These are phyloP conservation scores for Cyclostephanos tholiformis DNA, from an alignment of 108 stramenopile genomes.

Conservation along the genomic window DNA sequence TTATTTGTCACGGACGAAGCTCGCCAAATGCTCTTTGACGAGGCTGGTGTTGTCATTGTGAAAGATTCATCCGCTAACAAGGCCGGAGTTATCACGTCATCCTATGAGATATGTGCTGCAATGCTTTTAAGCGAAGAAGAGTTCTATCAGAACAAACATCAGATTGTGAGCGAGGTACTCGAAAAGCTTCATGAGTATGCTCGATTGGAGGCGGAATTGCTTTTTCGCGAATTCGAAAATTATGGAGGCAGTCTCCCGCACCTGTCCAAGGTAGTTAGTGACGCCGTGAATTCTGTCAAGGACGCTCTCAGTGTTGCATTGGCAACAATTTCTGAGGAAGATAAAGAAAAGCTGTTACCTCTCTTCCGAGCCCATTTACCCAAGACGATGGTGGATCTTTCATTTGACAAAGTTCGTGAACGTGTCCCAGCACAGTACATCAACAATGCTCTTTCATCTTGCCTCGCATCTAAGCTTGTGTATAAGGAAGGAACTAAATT, in stretches of 20 bases:
- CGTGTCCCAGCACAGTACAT: slow-evolving; percentile 92
- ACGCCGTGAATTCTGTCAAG: slow-evolving; percentile 90
- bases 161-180: slow-evolving; percentile 92
- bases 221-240: slow-evolving; percentile 93
- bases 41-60: slow-evolving; percentile 95
- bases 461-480: slow-evolving; percentile 92
- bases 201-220: slow-evolving; percentile 92
- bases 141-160: slow-evolving; percentile 92
- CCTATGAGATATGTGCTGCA: slow-evolving; percentile 94
- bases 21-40: slow-evolving; percentile 86
- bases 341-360: slow-evolving; percentile 70
- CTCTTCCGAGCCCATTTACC: slow-evolving; percentile 91
- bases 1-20: slow-evolving; percentile 94
- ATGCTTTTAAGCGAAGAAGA: slow-evolving; percentile 93
- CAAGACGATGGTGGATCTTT: slow-evolving; percentile 82
- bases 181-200: slow-evolving; percentile 85
- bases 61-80: slow-evolving; percentile 99
- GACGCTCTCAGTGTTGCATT: slow-evolving; percentile 88
- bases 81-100: slow-evolving; percentile 96
- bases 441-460: slow-evolving; percentile 90
- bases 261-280: slow-evolving; percentile 87
- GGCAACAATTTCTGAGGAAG: slow-evolving; percentile 69
- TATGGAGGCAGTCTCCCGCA: slow-evolving; percentile 82
- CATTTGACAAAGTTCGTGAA: slow-evolving; percentile 77
- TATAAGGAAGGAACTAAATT: slow-evolving; percentile 97